Evolutionary conservation across 2,329 filamentous ascomycete species (phyloP).

Genomic region (Cryphonectria parasitica): DNA sequence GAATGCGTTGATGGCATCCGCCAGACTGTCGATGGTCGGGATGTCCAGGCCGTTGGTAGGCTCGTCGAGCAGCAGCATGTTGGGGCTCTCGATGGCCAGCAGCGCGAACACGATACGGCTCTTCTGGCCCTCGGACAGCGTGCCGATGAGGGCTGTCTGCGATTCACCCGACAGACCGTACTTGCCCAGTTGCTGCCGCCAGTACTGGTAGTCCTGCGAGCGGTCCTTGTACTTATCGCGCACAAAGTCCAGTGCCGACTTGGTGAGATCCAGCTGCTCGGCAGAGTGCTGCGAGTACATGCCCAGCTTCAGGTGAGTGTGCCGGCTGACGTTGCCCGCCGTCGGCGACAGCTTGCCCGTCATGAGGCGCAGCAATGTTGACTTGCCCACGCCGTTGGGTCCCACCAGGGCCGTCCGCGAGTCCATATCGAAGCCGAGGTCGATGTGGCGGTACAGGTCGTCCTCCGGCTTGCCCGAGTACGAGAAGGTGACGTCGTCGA

Average conservation of each 20-base stretch:
- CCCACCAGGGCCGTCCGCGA: constrained; percentile 95
- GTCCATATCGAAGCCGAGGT: constrained; percentile 99
- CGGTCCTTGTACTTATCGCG: constrained; percentile 89
- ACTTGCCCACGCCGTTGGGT: constrained; percentile 99
- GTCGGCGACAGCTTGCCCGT: constrained; percentile 92
- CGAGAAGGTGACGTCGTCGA: constrained; percentile 97
- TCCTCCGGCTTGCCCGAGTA: constrained; percentile 90
- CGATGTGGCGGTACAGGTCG: constrained; percentile 93
- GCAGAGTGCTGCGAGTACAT: constrained; percentile 98
- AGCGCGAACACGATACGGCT: constrained; percentile 97
- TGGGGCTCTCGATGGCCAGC: constrained; percentile 90
- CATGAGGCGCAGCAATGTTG: constrained; percentile 93
- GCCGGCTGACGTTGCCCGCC: constrained; percentile 78
- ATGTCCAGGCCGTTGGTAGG: constrained; percentile 99
- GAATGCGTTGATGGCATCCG: constrained; percentile 96
- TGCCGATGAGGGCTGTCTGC: constrained; percentile 97
- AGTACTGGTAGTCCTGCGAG: constrained; percentile 98
- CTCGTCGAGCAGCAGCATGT: constrained; percentile 98
- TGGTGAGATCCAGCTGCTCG: constrained; percentile 97
- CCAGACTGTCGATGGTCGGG: constrained; percentile 95
- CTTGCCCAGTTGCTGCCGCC: constrained; percentile 93
- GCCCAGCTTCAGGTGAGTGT: constrained; percentile 98
- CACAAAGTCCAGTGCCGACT: constrained; percentile 96
- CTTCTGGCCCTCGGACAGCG: constrained; percentile 96
- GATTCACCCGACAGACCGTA: constrained; percentile 93